Base-by-base conservation (phyloP, 495 filamentous ascomycete species). In the Trichoderma virens region DNA sequence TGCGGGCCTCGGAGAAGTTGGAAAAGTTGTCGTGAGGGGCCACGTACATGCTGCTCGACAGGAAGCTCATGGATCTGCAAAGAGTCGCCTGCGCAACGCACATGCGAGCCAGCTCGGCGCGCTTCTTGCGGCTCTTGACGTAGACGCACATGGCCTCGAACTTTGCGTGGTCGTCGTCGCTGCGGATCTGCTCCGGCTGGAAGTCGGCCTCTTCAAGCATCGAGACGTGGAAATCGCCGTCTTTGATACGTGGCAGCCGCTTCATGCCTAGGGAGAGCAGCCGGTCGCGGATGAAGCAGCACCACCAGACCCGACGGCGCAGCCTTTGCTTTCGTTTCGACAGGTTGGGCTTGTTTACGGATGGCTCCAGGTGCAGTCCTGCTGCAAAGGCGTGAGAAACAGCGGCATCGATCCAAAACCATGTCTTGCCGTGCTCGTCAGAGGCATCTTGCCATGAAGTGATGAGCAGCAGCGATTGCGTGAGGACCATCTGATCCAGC, bases 111-210 rank as follows among this genome's bases (percentile, higher is more conserved):
- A 56, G 51, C 51, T 56, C 51, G 25, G 51, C 51, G 23, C 51
- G 51, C 51, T 56, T 56, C 51, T 56, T 56, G 51, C 51, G 51
- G 51, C 51, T 56, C 51, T 18, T 28, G 51, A 56, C 51, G 51
- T 56, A 56, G 25, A 56, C 51, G 51, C 51, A 56, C 11, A 56
- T 3, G 51, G 51, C 51, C 27, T 56, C 51, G 51, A 56, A 56
- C 8, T 30, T 28, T 7, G 51, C 23, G 23, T 27, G 51, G 13
- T 56, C 51, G 51, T 56, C 51, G 25, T 56, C 51, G 51, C 25
- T 28, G 7, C 51, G 51, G 25, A 56, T 56, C 51, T 56, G 51
- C 51, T 56, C 51, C 25, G 51, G 51, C 27, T 56, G 51, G 51
- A 56, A 56, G 23, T 56, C 51, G 23, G 51, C 51, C 25, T 56